phyloP scores from a whole-genome alignment of 441 rosid species.

The Bocquillonia castaneifolia region DNA sequence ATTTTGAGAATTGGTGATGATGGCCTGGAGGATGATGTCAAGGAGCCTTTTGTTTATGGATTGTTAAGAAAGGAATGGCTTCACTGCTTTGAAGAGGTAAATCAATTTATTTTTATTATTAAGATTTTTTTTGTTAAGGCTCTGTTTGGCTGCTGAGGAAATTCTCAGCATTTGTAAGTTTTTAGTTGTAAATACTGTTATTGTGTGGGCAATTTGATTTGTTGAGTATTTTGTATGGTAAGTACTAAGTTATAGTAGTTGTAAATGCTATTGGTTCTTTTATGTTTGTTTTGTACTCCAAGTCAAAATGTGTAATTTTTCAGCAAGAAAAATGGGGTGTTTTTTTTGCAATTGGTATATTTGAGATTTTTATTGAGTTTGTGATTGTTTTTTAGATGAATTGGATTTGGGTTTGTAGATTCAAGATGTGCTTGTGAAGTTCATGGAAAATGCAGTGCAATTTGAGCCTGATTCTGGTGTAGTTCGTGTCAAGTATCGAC shows the following conservation, averaged over 20 bases:
- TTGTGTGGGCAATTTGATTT: not conserved
- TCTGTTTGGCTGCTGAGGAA: conserved; percentile 25
- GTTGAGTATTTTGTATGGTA: too few species aligned
- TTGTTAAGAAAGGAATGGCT: conserved; percentile 73
- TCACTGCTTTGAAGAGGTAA: conserved; percentile 69
- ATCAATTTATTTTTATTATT: not conserved
- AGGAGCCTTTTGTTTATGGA: conserved; percentile 67
- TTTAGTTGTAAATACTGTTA: not conserved
- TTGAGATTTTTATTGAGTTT: conserved; percentile 40
- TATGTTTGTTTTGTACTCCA: too few species aligned
- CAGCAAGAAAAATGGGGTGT: conserved; percentile 12
- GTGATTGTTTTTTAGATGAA: conserved; percentile 48
- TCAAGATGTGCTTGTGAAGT: conserved; percentile 72
- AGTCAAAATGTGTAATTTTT: not conserved
- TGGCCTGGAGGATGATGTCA: conserved; percentile 38
- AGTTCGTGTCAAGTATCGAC: conserved; percentile 49
- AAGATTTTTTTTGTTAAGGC: not conserved
- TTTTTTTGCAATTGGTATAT: conserved; percentile 15
- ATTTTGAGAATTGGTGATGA: conserved; percentile 67
- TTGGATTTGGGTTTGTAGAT: conserved; percentile 84
- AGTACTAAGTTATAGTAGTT: too few species aligned
- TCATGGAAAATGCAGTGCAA: conserved; percentile 65
- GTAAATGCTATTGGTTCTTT: not conserved
- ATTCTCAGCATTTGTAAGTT: not conserved
- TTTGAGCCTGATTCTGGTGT: conserved; percentile 51